These are phyloP conservation scores for Irpex sp. DNA, from an alignment of 1,284 basidiomycete genomes.

Conservation along the genomic window DNA sequence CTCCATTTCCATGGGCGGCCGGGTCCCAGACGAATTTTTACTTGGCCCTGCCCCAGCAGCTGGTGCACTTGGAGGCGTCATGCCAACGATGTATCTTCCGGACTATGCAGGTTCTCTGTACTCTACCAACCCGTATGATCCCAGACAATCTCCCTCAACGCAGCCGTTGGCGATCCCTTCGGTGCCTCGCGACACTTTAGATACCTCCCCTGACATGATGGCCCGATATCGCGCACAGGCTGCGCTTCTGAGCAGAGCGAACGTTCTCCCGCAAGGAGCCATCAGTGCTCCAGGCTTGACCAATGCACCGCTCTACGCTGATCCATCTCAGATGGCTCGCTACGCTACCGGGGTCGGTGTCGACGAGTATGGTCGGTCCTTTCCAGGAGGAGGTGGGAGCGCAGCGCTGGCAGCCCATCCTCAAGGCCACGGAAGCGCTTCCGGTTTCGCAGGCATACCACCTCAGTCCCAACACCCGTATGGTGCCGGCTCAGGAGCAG, in stretches of 20 bases:
- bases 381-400: constrained; percentile 17
- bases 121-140: constrained; percentile 5
- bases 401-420: constrained; percentile 21
- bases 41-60: constrained; percentile 15
- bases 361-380: constrained; percentile 11
- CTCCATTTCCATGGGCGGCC: constrained; percentile 21
- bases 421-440: constrained; percentile 16
- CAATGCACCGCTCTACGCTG: background rate
- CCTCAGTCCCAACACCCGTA: constrained; percentile 1
- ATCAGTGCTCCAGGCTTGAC: constrained; percentile 5
- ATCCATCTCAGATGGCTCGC: background rate
- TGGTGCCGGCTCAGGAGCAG: constrained; percentile 4
- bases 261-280: constrained; percentile 24
- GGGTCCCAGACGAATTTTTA: constrained; percentile 30
- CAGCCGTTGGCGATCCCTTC: constrained; percentile 3
- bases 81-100: constrained; percentile 18
- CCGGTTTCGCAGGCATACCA: constrained; percentile 6
- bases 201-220: constrained; percentile 34
- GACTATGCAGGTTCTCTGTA: constrained; percentile 15
- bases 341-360: background rate
- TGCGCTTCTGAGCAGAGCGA: constrained; percentile 36
- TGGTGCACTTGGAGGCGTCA: constrained; percentile 18
- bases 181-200: constrained; percentile 11
- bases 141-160: constrained; percentile 7
- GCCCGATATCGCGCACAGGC: constrained; percentile 47